Conservation (phyloP, 2,329 filamentous ascomycete genomes). For the Colletotrichum orbiculare region DNA sequence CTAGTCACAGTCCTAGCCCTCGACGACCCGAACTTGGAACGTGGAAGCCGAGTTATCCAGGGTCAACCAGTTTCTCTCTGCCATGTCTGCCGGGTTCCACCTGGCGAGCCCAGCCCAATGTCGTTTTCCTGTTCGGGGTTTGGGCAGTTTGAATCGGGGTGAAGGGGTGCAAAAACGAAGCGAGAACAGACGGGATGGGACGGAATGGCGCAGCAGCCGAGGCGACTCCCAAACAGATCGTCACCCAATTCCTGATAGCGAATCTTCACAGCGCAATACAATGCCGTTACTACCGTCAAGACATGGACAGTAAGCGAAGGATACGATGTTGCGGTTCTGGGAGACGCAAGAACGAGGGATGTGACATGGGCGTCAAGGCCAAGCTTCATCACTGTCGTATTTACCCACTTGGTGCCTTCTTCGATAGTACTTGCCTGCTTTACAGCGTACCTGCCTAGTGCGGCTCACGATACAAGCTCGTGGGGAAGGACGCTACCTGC, state of each 20-base stretch:
- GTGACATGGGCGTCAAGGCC: slow-evolving; percentile 8
- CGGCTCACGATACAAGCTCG: slow-evolving; percentile 27
- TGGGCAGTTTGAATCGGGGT: too few relatives aligned
- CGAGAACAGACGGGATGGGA: slow-evolving; percentile 26
- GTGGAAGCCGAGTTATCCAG: slow-evolving; percentile 1
- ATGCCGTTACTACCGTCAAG: too few relatives aligned
- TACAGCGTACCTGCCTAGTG: not conserved
- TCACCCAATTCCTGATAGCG: slow-evolving; percentile 2
- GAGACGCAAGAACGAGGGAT: not conserved
- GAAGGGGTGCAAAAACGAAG: not conserved
- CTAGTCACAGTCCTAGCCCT: not conserved
- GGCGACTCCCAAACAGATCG: slow-evolving; percentile 21
- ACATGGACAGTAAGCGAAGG: too few relatives aligned
- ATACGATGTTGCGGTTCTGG: too few relatives aligned
- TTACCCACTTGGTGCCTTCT: too few relatives aligned
- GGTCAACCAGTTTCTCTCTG: slow-evolving; percentile 3
- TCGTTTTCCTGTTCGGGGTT: too few relatives aligned
- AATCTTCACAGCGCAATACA: not conserved
- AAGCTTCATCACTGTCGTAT: slow-evolving; percentile 4
- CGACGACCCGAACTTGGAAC: not conserved
- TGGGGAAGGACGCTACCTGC: slow-evolving; percentile 11
- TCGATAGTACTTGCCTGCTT: too few relatives aligned
- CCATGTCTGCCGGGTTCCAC: not conserved
- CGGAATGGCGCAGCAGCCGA: slow-evolving; percentile 31
- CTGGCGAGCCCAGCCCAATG: too few relatives aligned